Percentiles rank a stretch among this genome's conserved stretches.
Evolutionary conservation across 148 eudicot species (phyloP).

Genomic region (Rhododendron ovatum): DNA sequence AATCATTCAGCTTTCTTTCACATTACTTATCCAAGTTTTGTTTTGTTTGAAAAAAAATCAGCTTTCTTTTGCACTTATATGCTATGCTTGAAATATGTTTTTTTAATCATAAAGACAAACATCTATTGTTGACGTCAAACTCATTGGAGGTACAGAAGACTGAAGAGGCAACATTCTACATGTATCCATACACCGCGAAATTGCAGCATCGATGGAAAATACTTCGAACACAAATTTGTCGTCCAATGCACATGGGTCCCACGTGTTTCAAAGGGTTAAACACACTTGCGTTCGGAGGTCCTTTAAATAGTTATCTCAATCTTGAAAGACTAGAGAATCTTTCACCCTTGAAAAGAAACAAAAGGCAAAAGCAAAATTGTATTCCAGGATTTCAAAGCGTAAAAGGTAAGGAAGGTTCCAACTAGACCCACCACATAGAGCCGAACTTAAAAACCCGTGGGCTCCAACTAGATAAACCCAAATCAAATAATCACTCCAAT

Average conservation of each 20-base stretch:
- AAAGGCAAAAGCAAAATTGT: constrained; percentile 12
- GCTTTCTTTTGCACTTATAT: neutral
- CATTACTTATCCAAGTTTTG: neutral
- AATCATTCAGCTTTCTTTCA: neutral
- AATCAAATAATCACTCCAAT: neutral
- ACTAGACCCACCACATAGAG: constrained; percentile 17
- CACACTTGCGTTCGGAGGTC: neutral
- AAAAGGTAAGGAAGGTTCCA: constrained; percentile 8
- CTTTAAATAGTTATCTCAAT: neutral
- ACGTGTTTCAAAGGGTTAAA: neutral
- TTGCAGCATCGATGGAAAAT: constrained; percentile 11
- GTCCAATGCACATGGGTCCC: neutral
- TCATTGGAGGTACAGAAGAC: neutral
- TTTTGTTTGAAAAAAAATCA: neutral
- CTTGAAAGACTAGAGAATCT: constrained; percentile 18
- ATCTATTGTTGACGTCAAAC: neutral
- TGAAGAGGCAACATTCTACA: neutral
- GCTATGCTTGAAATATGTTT: neutral
- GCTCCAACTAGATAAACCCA: constrained; percentile 18
- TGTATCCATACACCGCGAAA: constrained; percentile 5
- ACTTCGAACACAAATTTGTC: neutral
- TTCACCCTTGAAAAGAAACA: constrained; percentile 11
- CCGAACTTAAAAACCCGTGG: constrained; percentile 13
- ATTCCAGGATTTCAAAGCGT: neutral
- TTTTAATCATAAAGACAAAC: neutral